Evolutionary conservation across 179 eudicot genomes (phyloP), one percentile per base, ranked within the genome.

Genomic region (Spergularia azorica): DNA sequence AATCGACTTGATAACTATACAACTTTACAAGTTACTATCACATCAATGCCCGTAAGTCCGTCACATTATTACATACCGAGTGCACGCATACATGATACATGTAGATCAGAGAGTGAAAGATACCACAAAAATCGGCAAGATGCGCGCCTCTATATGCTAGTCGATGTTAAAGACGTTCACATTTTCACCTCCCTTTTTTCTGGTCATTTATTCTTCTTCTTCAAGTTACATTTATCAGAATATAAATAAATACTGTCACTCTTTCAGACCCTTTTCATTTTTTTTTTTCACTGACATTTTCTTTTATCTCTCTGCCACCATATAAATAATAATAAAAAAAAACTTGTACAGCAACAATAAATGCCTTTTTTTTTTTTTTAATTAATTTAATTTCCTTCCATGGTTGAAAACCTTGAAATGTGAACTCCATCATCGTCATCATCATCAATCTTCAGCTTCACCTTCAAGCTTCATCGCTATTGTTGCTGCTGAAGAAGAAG

Each of bases 351-450:
- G 32, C 32, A 12, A 12, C 6, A 63, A 10, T 63, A 26, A 9
- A 9, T 63, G 50, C 21, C 11, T 18, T 3, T 11, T 26, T 26
- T 11, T 26, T 26, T 26, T 26, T 26, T 26, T 26, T 1, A 26
- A 26, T 26, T 26, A 26, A 26, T 26, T 26, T 26, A 26, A 41
- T 13, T 43, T 59, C 70, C 56, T 18, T 52, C 65, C 57, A 72
- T 77, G 79, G 64, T 76, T 76, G 60, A 66, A 26, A 41, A 9
- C 77, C 71, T 77, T 72, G 41, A 52, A 77, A 67, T 78, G 78
- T 63, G 72, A 77, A 16, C 11, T 60, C 69, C 18, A 14, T 73
- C 77, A 73, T 72, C 81, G 56, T 64, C 72, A 60, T 56, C 65
- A 39, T 36, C 66, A 48, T 66, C 38, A 62, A 26, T 41, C 72